phyloP scores from a whole-genome alignment of 1,284 basidiomycete genomes.

The Porodaedalea pini region DNA sequence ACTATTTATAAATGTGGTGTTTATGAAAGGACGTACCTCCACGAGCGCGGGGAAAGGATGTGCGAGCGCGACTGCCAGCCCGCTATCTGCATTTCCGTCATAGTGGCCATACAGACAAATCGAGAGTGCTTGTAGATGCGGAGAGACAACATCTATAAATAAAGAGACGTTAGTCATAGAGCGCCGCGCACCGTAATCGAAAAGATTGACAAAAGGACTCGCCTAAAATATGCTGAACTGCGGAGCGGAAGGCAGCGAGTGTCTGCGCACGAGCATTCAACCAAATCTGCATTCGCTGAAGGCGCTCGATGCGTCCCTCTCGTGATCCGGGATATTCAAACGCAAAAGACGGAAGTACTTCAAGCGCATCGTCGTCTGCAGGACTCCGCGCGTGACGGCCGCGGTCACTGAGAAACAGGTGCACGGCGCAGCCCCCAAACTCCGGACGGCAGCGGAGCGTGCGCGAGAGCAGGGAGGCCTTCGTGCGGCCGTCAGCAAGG shows the following conservation, averaged over 20 bases:
- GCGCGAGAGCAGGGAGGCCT: slow-evolving; percentile 2
- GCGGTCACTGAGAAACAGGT: slow-evolving; percentile 9
- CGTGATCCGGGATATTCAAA: slow-evolving; percentile 10
- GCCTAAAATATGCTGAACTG: slow-evolving; percentile 3
- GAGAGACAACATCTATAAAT: not conserved
- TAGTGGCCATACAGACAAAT: slow-evolving; percentile 12
- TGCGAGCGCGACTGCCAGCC: slow-evolving; percentile 6
- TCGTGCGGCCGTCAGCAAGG: slow-evolving; percentile 7
- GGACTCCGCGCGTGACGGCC: not conserved
- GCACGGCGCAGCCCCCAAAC: not conserved
- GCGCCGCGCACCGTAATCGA: too few species aligned
- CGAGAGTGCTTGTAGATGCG: slow-evolving; percentile 3
- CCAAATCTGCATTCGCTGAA: slow-evolving; percentile 11
- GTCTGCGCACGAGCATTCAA: not conserved
- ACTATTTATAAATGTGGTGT: not conserved
- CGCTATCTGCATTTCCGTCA: slow-evolving; percentile 8
- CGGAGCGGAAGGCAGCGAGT: slow-evolving; percentile 5
- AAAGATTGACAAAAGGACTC: not conserved
- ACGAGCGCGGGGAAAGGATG: slow-evolving; percentile 5
- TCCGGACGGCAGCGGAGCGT: slow-evolving; percentile 9
- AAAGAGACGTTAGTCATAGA: not conserved
- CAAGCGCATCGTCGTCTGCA: slow-evolving; percentile 10
- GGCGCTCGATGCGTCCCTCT: slow-evolving; percentile 13
- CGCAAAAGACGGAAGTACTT: slow-evolving; percentile 10
- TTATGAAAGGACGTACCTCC: not conserved